Conservation (phyloP, 345 rosid genomes). For the Angophora floribunda region DNA sequence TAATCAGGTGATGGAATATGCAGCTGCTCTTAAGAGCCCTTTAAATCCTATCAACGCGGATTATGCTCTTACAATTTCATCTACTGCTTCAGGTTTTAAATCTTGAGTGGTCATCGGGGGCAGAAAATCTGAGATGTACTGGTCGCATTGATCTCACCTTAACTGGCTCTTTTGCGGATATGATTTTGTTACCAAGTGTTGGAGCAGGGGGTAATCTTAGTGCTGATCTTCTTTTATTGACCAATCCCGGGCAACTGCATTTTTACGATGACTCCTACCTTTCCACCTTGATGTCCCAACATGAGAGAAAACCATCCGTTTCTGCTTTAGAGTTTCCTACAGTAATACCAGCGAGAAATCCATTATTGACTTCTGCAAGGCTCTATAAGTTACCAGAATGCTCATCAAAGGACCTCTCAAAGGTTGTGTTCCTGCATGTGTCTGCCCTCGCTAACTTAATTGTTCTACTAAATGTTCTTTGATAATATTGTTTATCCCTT, state of each 20-base stretch:
- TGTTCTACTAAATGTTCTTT: background rate
- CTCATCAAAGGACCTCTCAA: slow-evolving; percentile 27
- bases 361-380: slow-evolving; percentile 35
- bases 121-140: slow-evolving; percentile 35
- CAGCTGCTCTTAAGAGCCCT: background rate
- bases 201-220: slow-evolving; percentile 19
- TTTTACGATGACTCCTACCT: slow-evolving; percentile 34
- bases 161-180: slow-evolving; percentile 55
- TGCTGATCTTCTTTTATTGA: slow-evolving; percentile 39
- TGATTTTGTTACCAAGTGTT: slow-evolving; percentile 42
- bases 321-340: slow-evolving; percentile 29
- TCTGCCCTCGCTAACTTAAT: background rate
- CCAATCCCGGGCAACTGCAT: slow-evolving; percentile 64
- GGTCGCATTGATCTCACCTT: slow-evolving; percentile 52
- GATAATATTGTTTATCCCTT: background rate
- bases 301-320: slow-evolving; percentile 30
- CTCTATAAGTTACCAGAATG: slow-evolving; percentile 20
- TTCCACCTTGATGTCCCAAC: slow-evolving; percentile 30
- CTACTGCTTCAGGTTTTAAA: slow-evolving; percentile 37
- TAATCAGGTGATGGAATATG: background rate
- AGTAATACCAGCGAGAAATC: slow-evolving; percentile 38
- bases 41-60: background rate
- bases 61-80: background rate
- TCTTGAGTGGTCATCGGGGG: slow-evolving; percentile 63
- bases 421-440: slow-evolving; percentile 21